Evolutionary conservation across 352 stramenopile species (phyloP).

Genomic region (Pythium periplocum): DNA sequence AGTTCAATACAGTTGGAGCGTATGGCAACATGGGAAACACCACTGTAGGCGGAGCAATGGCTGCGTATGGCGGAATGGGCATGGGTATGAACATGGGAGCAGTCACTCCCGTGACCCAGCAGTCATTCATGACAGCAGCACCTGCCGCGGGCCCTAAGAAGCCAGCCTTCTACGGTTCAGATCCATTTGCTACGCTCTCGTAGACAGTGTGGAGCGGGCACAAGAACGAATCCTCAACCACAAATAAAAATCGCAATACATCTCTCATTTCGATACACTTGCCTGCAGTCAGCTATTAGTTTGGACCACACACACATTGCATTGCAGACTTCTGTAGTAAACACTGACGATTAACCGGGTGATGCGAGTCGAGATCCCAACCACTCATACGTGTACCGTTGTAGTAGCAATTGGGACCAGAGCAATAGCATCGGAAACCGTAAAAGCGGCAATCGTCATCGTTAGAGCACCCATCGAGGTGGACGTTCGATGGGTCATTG

Average conservation of each 20-base stretch:
- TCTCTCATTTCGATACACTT: too few relatives aligned
- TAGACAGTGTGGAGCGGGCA: neutral
- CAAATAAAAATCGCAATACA: too few relatives aligned
- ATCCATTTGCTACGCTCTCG: constrained; percentile 22
- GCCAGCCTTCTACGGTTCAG: constrained; percentile 15
- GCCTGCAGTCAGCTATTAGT: constrained; percentile 18
- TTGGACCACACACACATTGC: constrained; percentile 61
- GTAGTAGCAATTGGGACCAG: constrained; percentile 57
- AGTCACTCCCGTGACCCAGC: constrained; percentile 10
- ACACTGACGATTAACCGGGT: constrained; percentile 74
- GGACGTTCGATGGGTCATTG: constrained; percentile 46
- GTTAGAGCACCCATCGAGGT: constrained; percentile 73
- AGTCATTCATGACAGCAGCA: constrained; percentile 20
- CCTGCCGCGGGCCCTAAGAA: constrained; percentile 2
- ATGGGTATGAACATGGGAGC: constrained; percentile 11
- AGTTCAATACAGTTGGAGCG: constrained; percentile 6
- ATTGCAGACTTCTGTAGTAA: constrained; percentile 64
- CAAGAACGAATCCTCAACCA: too few relatives aligned
- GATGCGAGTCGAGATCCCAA: constrained; percentile 42
- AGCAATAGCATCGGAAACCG: constrained; percentile 69
- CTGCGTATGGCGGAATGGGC: constrained; percentile 12
- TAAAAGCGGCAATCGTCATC: constrained; percentile 68
- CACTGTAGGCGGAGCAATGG: constrained; percentile 1
- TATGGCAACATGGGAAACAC: neutral
- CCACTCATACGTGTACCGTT: constrained; percentile 49